Conservation (phyloP, 2,329 filamentous ascomycete species). For the Aspergillus floridensis region DNA sequence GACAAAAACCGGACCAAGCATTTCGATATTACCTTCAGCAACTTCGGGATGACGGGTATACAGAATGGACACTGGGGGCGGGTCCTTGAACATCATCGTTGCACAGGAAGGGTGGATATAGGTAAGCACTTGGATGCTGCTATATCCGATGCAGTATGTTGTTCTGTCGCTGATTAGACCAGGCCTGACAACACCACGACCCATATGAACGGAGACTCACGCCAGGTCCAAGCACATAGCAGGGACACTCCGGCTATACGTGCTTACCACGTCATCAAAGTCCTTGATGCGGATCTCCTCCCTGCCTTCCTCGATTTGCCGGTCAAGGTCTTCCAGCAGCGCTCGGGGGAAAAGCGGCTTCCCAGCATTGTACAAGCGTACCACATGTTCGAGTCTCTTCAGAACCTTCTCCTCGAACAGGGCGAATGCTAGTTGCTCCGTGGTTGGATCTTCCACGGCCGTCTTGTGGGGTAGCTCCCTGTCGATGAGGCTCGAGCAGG, state of each 20-base stretch:
- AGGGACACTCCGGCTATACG: slow-evolving; percentile 18
- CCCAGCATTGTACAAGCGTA: slow-evolving; percentile 19
- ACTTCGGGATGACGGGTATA: slow-evolving; percentile 11
- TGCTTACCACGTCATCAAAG: slow-evolving; percentile 15
- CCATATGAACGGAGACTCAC: slow-evolving; percentile 7
- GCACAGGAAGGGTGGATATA: slow-evolving; percentile 14
- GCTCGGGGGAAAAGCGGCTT: slow-evolving; percentile 23
- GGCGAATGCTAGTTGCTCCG: not conserved
- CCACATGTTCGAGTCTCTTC: slow-evolving; percentile 17
- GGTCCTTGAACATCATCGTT: slow-evolving; percentile 11
- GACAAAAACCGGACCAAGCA: slow-evolving; percentile 12
- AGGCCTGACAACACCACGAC: not conserved
- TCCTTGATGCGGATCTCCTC: slow-evolving; percentile 19
- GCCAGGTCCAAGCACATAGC: slow-evolving; percentile 16
- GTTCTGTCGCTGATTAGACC: slow-evolving; percentile 9
- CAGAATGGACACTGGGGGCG: slow-evolving; percentile 17
- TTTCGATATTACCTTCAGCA: slow-evolving; percentile 1
- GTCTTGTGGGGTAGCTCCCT: not conserved
- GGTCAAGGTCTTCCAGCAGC: slow-evolving; percentile 18
- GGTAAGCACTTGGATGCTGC: slow-evolving; percentile 19
- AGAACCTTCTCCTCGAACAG: slow-evolving; percentile 10
- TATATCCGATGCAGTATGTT: slow-evolving; percentile 22
- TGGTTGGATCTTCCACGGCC: not conserved
- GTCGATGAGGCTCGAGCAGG: not conserved
- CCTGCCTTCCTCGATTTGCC: slow-evolving; percentile 15